Conservation (phyloP, 805 yeast species). For the Yamadazyma scolyti region DNA sequence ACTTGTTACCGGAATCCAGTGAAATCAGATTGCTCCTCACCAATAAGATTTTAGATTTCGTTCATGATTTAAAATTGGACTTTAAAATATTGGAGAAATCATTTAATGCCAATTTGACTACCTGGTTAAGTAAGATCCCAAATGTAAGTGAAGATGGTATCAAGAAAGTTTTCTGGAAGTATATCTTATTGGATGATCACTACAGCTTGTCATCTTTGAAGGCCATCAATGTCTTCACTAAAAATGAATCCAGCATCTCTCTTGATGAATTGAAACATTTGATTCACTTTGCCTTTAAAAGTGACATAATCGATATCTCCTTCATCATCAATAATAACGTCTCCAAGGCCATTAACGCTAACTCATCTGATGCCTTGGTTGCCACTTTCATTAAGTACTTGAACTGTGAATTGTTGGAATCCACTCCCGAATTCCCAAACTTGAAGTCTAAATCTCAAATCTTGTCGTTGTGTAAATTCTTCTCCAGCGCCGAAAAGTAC, state of each 20-base stretch:
- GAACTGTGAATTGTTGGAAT: constrained; percentile 29
- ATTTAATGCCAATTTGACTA: constrained; percentile 32
- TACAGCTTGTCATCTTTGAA: constrained; percentile 28
- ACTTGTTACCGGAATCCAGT: constrained; percentile 34
- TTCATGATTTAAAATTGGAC: constrained; percentile 25
- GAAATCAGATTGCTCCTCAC: constrained; percentile 27
- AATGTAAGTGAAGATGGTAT: constrained; percentile 26
- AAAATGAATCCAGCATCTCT: constrained; percentile 12
- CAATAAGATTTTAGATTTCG: constrained; percentile 28
- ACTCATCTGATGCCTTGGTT: constrained; percentile 24
- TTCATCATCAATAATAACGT: constrained; percentile 41
- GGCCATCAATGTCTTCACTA: constrained; percentile 33
- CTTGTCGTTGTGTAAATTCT: constrained; percentile 37
- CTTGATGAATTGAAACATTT: constrained; percentile 26
- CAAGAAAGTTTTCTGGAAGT: constrained; percentile 33
- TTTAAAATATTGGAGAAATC: constrained; percentile 31
- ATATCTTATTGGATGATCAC: constrained; percentile 31
- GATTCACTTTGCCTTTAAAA: constrained; percentile 32
- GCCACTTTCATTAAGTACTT: constrained; percentile 29
- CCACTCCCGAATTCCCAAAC: constrained; percentile 17
- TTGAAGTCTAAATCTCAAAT: constrained; percentile 35
- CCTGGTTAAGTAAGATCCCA: constrained; percentile 30
- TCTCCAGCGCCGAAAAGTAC: constrained; percentile 17
- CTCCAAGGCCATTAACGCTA: constrained; percentile 25
- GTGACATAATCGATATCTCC: constrained; percentile 37